phyloP scores from a whole-genome alignment of 2,329 filamentous ascomycete species.

The Botrytis pseudocinerea region DNA sequence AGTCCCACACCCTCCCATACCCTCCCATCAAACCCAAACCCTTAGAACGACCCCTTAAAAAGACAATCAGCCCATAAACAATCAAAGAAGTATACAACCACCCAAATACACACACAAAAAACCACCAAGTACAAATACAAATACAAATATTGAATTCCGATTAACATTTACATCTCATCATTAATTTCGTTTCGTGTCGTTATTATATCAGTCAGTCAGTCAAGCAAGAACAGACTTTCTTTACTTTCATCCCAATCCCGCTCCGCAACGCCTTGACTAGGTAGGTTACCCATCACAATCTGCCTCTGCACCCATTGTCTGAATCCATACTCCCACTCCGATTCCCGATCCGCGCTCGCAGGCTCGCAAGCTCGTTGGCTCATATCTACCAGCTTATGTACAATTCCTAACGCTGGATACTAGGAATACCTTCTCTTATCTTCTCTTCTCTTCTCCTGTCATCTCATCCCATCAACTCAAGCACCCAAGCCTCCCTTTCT shows the following conservation, averaged over 20 bases:
- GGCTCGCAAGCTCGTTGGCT: not conserved
- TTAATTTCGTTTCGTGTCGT: conserved; percentile 11
- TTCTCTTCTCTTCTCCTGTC: not conserved
- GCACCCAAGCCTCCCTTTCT: conserved; percentile 53
- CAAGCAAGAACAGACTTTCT: not conserved
- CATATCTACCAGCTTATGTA: conserved; percentile 17
- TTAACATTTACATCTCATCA: conserved; percentile 17
- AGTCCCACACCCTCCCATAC: too few relatives aligned
- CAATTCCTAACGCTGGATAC: conserved; percentile 6
- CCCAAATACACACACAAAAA: too few relatives aligned
- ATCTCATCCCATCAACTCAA: not conserved
- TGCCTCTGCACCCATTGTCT: not conserved
- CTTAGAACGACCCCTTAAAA: too few relatives aligned
- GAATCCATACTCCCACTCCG: not conserved
- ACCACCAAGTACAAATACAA: not conserved
- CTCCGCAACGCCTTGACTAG: not conserved
- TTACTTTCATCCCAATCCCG: not conserved
- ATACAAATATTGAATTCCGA: not conserved
- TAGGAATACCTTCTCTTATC: not conserved
- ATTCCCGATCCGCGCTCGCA: not conserved
- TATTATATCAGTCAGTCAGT: not conserved
- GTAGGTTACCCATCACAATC: not conserved
- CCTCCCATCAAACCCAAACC: too few relatives aligned
- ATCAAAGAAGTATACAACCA: not conserved
- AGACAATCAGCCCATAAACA: too few relatives aligned